Conservation (phyloP, 495 filamentous ascomycete species). For the Chaetomidium leptoderma region DNA sequence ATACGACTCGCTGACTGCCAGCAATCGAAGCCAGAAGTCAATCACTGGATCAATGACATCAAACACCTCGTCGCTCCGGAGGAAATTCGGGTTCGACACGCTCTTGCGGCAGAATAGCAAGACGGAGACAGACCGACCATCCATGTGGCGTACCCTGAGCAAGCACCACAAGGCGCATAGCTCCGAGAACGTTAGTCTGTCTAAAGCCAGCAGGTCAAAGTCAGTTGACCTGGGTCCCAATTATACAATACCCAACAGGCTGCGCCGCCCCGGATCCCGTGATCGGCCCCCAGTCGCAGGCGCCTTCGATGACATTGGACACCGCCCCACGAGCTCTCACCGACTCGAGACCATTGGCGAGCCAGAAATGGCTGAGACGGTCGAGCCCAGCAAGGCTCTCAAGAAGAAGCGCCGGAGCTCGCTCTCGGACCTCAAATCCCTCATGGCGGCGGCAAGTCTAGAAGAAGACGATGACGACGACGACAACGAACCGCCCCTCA, state of each 20-base stretch:
- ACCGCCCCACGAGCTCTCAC: conserved; percentile 46
- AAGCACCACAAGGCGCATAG: conserved; percentile 64
- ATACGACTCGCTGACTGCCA: conserved; percentile 47
- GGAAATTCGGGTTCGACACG: conserved; percentile 72
- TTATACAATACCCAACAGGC: conserved; percentile 41
- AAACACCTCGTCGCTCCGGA: conserved; percentile 78
- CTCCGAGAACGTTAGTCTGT: conserved; percentile 52
- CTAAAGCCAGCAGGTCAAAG: conserved; percentile 66
- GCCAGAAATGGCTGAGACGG: conserved; percentile 39
- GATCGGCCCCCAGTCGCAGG: conserved; percentile 60
- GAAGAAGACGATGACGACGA: conserved; percentile 36
- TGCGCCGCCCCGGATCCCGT: conserved; percentile 61
- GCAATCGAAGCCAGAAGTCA: conserved; percentile 43
- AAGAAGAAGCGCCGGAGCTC: conserved; percentile 87
- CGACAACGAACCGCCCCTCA: conserved; percentile 23
- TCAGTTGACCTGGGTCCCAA: conserved; percentile 70
- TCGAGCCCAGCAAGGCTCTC: conserved; percentile 40
- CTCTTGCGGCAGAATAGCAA: conserved; percentile 74
- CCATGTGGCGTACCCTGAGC: conserved; percentile 83
- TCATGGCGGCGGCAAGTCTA: conserved; percentile 48
- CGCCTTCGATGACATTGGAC: conserved; percentile 52
- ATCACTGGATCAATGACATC: conserved; percentile 50
- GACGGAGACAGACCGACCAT: conserved; percentile 62
- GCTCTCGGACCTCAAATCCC: conserved; percentile 75
- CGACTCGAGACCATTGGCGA: conserved; percentile 49